Conservation (phyloP, 2,329 filamentous ascomycete species). For the Coniochaeta sp. region DNA sequence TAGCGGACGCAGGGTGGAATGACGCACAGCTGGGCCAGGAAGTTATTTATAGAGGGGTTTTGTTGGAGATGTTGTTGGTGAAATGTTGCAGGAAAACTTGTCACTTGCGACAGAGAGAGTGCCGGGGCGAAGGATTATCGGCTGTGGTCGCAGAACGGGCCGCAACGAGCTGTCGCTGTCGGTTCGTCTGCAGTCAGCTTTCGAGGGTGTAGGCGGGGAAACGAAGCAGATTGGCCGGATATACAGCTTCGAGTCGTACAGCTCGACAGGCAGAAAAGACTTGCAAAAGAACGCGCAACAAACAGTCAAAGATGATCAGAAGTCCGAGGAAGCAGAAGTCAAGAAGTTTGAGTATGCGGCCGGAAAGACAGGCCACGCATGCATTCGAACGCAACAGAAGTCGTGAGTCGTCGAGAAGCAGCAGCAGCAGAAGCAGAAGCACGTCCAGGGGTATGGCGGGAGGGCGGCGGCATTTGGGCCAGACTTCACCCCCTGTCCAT, state of each 20-base stretch:
- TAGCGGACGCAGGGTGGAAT: background rate
- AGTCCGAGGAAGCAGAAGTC: constrained; percentile 8
- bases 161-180: constrained; percentile 1
- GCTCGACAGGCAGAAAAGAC: background rate
- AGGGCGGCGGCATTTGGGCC: constrained; percentile 8
- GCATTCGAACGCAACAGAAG: constrained; percentile 3
- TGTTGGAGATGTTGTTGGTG: background rate
- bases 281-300: background rate
- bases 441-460: constrained; percentile 7
- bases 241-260: background rate
- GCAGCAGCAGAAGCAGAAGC: constrained; percentile 11
- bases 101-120: background rate
- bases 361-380: constrained; percentile 16
- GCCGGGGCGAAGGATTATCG: background rate
- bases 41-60: constrained; percentile 1
- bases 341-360: constrained; percentile 20
- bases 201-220: background rate
- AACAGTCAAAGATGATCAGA: constrained; percentile 1
- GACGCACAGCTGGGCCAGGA: constrained; percentile 4
- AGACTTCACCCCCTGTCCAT: background rate
- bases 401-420: constrained; percentile 8
- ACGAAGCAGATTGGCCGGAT: constrained; percentile 3
- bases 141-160: constrained; percentile 3
- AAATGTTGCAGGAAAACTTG: background rate
- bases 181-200: background rate